Base-by-base conservation (phyloP, 2,329 filamentous ascomycete species). In the Botrytis fabae region DNA sequence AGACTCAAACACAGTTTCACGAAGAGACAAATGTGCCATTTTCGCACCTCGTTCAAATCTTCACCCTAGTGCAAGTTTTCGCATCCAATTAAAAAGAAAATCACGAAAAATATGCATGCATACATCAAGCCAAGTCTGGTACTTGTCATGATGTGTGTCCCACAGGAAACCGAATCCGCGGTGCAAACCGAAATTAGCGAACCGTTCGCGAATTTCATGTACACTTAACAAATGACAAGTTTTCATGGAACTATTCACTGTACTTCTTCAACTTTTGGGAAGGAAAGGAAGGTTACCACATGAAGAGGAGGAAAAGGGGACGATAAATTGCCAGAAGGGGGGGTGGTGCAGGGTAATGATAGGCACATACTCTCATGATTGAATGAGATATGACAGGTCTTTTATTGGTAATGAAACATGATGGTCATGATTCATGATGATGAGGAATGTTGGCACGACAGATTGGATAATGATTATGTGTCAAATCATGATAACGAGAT, bases 101-200 rank as follows among this genome's bases (percentile, higher is more conserved):
- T 44, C 28, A 60, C 66, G 51, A 59, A 57, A 60, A 32, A 70
- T 73, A 73, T 65, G 68, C 72, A 73, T 65, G 72, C 70, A 76
- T 73, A 74, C 63, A 73, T 73, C 73, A 75, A 73, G 74, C 74
- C 75, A 78, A 73, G 76, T 70, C 68, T 62, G 51, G 76, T 75
- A 77, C 78, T 73, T 74, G 72, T 75, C 74, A 74, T 73, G 68
- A 54, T 38, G 42, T 64, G 68, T 62, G 73, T 73, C 70, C 72
- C 75, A 77, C 76, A 76, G 73, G 76, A 79, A 79, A 78, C 78
- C 78, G 77, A 79, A 79, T 77, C 79, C 75, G 76, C 78, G 78
- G 79, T 77, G 72, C 73, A 72, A 70, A 70, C 48, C 60, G 59
- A 72, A 59, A 64, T 40, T 18, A 68, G 28, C 38, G 48, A 57